Evolutionary conservation across 352 stramenopile genomes (phyloP).

Genomic region (Phytophthora pluvialis): DNA sequence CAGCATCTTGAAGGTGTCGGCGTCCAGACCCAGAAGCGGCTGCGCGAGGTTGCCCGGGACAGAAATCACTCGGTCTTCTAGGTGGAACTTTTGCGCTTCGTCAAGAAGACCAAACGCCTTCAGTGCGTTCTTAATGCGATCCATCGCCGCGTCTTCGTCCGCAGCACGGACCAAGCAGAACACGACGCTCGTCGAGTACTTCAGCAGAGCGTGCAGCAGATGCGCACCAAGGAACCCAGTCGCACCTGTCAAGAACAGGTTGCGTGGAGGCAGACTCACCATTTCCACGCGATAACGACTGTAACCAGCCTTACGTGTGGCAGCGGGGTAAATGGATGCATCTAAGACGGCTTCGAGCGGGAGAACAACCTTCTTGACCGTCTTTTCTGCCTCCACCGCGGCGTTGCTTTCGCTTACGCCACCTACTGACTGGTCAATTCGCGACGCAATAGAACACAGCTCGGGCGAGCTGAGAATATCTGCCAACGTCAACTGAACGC

Average conservation of each 20-base stretch:
- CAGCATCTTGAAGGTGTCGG: conserved; percentile 88
- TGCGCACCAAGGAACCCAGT: conserved; percentile 92
- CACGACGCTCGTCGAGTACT: conserved; percentile 68
- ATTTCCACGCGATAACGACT: conserved; percentile 85
- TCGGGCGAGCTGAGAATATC: conserved; percentile 73
- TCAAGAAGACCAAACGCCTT: conserved; percentile 62
- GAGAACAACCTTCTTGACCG: conserved; percentile 58
- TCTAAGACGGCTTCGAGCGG: conserved; percentile 71
- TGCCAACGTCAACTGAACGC: conserved; percentile 72
- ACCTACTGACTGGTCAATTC: conserved; percentile 52
- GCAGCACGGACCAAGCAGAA: conserved; percentile 85
- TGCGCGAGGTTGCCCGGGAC: conserved; percentile 83
- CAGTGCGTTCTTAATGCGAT: conserved; percentile 66
- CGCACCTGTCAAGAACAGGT: conserved; percentile 90
- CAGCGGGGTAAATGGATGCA: conserved; percentile 72
- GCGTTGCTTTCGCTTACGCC: conserved; percentile 7
- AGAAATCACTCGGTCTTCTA: conserved; percentile 76
- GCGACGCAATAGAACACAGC: conserved; percentile 59
- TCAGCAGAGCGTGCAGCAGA: conserved; percentile 84
- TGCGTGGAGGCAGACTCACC: conserved; percentile 70
- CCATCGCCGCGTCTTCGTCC: conserved; percentile 53
- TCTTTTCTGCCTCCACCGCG: conserved; percentile 4
- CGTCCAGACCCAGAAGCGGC: conserved; percentile 79
- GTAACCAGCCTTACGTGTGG: conserved; percentile 75
- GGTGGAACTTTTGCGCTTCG: conserved; percentile 52